Evolutionary conservation across 2,329 filamentous ascomycete genomes (phyloP), one percentile per base, ranked within the genome.

Genomic region (Trematosphaeria pertusa): DNA sequence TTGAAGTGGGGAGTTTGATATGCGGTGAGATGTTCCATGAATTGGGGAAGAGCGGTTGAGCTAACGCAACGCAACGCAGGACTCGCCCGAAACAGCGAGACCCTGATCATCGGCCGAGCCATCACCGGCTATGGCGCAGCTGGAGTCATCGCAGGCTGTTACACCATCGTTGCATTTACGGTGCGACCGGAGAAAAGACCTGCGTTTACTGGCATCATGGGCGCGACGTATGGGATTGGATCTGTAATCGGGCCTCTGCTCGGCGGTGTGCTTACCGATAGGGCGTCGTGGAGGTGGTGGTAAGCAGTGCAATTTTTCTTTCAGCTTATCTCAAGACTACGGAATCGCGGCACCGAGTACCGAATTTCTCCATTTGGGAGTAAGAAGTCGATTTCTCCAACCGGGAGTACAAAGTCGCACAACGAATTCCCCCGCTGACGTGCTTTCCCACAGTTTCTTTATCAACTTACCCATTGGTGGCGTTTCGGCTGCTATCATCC

Each of bases 81-180:
- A 64, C 62, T 70, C 1, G 67, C 71, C 2, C 64, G 62, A n/a
- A 67, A 58, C 26, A 67, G 62, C 5, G 59, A 59, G 2, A 63
- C 63, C 0, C 57, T 74, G 30, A 73, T 74, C 36, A 56, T 73
- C n/a, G 73, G 73, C 6, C 45, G 73, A 21, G 71, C 71, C 0
- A 70, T 75, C 26, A 59, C 69, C 18, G 73, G 73, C 14, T 36
- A 64, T 8, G 72, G 73, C 8, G 62, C 58, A 8, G 68, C 69
- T 15, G 72, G 73, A 2, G 62, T 73, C 22, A 48, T 48, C 12
- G 39, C 22, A 59, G 48, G 48, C 8, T 33, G 33, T 17, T 43
- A 31, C 47, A 64, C 58, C 5, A 64, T 84, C 9, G 65, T 83
- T 32, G 67, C 75, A 0, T 70, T 72, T 41, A 61, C 67, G 11